Evolutionary conservation across 176 grass and related monocot genomes (phyloP), one percentile per base, ranked within the genome.

Genomic region (Tuctoria greenei): DNA sequence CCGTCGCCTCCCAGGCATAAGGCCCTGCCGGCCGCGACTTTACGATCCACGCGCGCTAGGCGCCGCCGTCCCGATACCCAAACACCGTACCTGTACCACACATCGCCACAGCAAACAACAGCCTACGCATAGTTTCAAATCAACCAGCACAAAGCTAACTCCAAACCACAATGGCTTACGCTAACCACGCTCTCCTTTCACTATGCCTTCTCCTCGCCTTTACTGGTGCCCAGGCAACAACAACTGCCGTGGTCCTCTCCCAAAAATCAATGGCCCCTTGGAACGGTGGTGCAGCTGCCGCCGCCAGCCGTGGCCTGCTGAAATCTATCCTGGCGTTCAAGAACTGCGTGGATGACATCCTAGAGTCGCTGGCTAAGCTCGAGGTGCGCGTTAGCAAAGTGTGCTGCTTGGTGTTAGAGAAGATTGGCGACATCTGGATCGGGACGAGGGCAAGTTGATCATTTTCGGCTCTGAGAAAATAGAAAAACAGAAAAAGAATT

Each of bases 371-470:
- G 47, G 62, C 16, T 8, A 9, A 14, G 62, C 47, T 78, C 14
- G 34, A 42, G n/a, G 1, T 67, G n/a, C 75, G 47, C 35, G 8
- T 78, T 35, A 56, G 75, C 62, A 66, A 23, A 47, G 75, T 8
- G 6, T 78, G 75, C 49, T 78, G 49, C 63, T 38, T 45, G n/a
- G 75, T 67, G 74, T 61, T 78, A 39, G 52, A 69, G 65, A 69
- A 45, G 65, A 46, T 69, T 26, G 65, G 52, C 65, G 40, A 60
- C 77, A 36, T 23, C 25, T 79, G 65, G 25, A 39, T 68, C 66
- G 4, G n/a, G n/a, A n/a, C n/a, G n/a, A n/a, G n/a, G n/a, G n/a
- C n/a, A n/a, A n/a, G n/a, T n/a, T n/a, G n/a, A n/a, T n/a, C n/a
- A n/a, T n/a, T n/a, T n/a, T n/a, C n/a, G n/a, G n/a, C n/a, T n/a